phyloP scores from a whole-genome alignment of 2,329 filamentous ascomycete species.

The Fusarium sp. region DNA sequence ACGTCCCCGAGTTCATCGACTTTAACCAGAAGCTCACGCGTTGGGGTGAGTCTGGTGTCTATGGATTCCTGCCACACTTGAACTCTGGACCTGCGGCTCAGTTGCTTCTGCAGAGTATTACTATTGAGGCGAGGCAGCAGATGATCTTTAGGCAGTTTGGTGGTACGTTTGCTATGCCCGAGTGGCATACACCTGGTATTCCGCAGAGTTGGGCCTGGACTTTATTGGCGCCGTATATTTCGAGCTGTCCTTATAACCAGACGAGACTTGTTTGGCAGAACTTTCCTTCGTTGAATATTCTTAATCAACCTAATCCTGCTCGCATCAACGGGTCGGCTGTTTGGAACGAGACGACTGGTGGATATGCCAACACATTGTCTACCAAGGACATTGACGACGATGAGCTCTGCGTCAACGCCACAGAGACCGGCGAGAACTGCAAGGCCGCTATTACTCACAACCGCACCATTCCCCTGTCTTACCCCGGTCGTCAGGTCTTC shows the following conservation, averaged over 20 bases:
- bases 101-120: constrained; percentile 79
- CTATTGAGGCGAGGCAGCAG: constrained; percentile 84
- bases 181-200: constrained; percentile 83
- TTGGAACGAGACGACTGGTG: constrained; percentile 72
- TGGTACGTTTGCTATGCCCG: constrained; percentile 83
- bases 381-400: constrained; percentile 57
- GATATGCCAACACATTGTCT: constrained; percentile 66
- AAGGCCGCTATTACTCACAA: constrained; percentile 75
- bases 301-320: constrained; percentile 82
- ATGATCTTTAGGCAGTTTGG: constrained; percentile 86
- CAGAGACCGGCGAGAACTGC: constrained; percentile 66
- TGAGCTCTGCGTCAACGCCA: constrained; percentile 69
- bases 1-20: constrained; percentile 81
- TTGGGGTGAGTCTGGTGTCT: constrained; percentile 82
- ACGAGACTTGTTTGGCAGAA: constrained; percentile 87
- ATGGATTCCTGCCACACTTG: constrained; percentile 83
- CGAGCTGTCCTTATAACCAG: constrained; percentile 76
- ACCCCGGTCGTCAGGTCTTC: constrained; percentile 77
- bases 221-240: constrained; percentile 83
- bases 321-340: constrained; percentile 72
- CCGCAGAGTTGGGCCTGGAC: constrained; percentile 90
- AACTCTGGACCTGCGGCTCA: constrained; percentile 80
- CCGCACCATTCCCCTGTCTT: constrained; percentile 76
- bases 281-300: constrained; percentile 76
- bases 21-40: constrained; percentile 89